phyloP scores from a whole-genome alignment of 495 filamentous ascomycete species.

The Penicillium tannophilum region DNA sequence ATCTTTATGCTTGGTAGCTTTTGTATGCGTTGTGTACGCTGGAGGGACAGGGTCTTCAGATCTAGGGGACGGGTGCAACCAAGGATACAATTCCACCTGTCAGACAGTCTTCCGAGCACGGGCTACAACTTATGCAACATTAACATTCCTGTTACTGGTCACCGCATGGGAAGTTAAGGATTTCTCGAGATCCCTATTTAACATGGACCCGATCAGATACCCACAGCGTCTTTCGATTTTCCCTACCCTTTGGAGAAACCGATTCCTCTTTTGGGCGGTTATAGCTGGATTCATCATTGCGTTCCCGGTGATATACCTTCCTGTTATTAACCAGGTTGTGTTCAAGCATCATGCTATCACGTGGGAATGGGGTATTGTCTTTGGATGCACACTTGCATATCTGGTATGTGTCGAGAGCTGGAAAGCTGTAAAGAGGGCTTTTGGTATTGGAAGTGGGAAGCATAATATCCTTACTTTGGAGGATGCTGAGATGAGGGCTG shows the following conservation, averaged over 20 bases:
- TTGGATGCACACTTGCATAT: conserved; percentile 62
- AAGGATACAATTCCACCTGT: conserved; percentile 55
- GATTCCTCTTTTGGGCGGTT: conserved; percentile 75
- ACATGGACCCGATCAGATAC: conserved; percentile 55
- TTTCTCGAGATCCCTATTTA: conserved; percentile 69
- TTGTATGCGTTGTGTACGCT: conserved; percentile 69
- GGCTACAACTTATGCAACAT: conserved; percentile 73
- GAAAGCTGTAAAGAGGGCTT: conserved; percentile 63
- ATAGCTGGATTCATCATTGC: conserved; percentile 65
- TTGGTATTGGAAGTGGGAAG: conserved; percentile 41
- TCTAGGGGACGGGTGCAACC: conserved; percentile 69
- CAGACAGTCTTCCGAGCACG: conserved; percentile 71
- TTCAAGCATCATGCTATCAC: conserved; percentile 75
- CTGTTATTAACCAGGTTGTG: conserved; percentile 64
- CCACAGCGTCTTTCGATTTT: conserved; percentile 56
- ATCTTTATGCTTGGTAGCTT: conserved; percentile 64
- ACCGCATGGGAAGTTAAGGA: conserved; percentile 77
- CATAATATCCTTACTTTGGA: conserved; percentile 34
- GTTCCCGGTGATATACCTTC: conserved; percentile 76
- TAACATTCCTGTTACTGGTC: conserved; percentile 74
- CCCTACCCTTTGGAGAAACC: conserved; percentile 67
- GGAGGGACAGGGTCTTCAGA: conserved; percentile 57
- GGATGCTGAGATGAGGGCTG: conserved; percentile 37
- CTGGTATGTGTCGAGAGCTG: conserved; percentile 65
- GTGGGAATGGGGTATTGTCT: conserved; percentile 72